Base-by-base conservation (phyloP, 129 eudicot species). In the Oenanthe sinensis region DNA sequence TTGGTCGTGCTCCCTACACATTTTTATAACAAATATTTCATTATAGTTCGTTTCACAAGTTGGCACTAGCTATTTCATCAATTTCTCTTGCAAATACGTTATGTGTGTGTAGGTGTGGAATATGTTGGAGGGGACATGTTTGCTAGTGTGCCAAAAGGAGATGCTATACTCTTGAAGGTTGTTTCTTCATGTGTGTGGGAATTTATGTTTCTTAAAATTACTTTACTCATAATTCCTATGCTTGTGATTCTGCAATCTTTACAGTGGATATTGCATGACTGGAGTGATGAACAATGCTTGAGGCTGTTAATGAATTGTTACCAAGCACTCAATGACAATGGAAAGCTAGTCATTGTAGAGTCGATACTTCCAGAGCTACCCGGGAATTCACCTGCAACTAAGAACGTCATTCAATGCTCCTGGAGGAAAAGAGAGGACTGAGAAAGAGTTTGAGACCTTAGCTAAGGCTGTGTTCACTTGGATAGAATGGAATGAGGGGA, bases 111-210 rank as follows among this genome's bases (percentile, higher is more conserved):
- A 91, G 94, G 97, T 54, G 87, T 91, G 81, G 96, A 90, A 79
- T 91, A 90, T 76, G 96, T 88, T 54, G 96, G 96, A 19, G 97
- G 97, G 20, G 67, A 58, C 5, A 58, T 58, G 67, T 58, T 58
- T 58, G 67, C 14, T 58, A 58, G 67, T 58, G 67, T 58, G 30
- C 67, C 67, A n/a, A 58, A n/a, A 2, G 96, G 92, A 40, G 96
- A 92, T 78, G 97, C 97, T 78, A 88, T 92, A 40, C 88, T 90
- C 84, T 86, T 90, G 91, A 90, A 92, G 97, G 97, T 89, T n/a
- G 65, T 55, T 54, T 0, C 2, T 55, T 1, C 13, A 13, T 19
- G 15, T 3, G 15, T 48, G 11, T 45, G 48, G 8, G 0, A 0
- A 3, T 12, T 47, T 14, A 48, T 4, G 15, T 12, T 47, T 47